Evolutionary conservation across 2,329 filamentous ascomycete genomes (phyloP).

Genomic region (Curvularia hawaiiensis): DNA sequence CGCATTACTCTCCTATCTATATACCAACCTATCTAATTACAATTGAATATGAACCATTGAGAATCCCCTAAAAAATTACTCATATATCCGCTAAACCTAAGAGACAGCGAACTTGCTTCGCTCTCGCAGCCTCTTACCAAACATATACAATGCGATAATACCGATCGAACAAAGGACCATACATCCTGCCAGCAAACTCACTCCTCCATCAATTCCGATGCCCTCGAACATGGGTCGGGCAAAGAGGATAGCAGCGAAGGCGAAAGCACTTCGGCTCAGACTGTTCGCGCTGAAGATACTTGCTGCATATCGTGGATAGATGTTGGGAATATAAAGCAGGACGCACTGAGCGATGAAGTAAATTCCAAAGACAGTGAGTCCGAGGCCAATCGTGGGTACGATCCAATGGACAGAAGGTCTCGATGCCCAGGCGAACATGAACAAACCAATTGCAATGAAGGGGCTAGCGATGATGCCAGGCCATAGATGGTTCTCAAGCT

Average conservation of each 20-base stretch:
- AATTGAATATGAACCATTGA: neutral
- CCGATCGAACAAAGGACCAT: conserved; percentile 53
- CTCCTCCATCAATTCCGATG: conserved; percentile 63
- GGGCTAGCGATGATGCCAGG: conserved; percentile 63
- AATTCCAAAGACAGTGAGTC: conserved; percentile 52
- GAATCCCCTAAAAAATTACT: neutral
- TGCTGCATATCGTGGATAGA: conserved; percentile 56
- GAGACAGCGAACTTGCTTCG: conserved; percentile 62
- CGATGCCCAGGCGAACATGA: conserved; percentile 67
- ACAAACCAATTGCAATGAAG: conserved; percentile 67
- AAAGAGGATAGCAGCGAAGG: conserved; percentile 64
- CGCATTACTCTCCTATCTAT: neutral
- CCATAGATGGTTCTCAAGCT: conserved; percentile 72
- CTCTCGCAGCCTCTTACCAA: conserved; percentile 59
- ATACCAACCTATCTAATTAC: neutral
- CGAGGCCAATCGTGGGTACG: conserved; percentile 58
- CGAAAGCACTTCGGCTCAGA: conserved; percentile 60
- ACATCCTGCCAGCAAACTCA: conserved; percentile 60
- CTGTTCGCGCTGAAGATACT: conserved; percentile 66
- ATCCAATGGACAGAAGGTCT: conserved; percentile 65
- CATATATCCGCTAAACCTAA: neutral
- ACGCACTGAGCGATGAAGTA: conserved; percentile 52
- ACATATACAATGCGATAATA: conserved; percentile 63
- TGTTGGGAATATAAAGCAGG: conserved; percentile 68
- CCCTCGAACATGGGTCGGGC: conserved; percentile 63